These are phyloP conservation scores for Entamoeba dispar DNA, from an alignment of 208 protist species.

Conservation along the genomic window DNA sequence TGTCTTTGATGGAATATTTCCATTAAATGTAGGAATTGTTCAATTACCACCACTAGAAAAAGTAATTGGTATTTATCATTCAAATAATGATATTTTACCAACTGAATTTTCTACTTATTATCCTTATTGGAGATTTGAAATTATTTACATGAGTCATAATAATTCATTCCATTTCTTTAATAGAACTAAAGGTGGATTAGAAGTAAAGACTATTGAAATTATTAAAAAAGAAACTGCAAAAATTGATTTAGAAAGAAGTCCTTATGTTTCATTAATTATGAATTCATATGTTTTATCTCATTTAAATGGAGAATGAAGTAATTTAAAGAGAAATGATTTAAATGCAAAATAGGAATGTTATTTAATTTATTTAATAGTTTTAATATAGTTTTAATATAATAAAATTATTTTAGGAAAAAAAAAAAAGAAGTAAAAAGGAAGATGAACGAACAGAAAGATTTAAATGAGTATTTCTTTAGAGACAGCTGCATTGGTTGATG, in stretches of 20 bases:
- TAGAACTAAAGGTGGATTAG: background rate
- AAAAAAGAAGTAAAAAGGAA: no score
- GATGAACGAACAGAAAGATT: no score
- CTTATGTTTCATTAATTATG: background rate
- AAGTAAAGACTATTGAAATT: background rate
- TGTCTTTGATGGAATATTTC: background rate
- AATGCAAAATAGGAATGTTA: no score
- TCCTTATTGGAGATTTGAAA: background rate
- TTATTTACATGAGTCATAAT: background rate
- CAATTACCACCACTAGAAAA: background rate
- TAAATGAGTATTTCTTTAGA: background rate
- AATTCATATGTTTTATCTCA: background rate
- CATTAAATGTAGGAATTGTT: background rate
- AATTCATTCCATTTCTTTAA: background rate
- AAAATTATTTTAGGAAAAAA: no score
- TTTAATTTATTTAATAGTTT: no score
- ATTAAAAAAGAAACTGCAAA: background rate
- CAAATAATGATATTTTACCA: background rate
- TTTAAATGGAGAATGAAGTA: background rate
- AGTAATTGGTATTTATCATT: background rate
- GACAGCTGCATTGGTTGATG: background rate
- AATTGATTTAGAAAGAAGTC: background rate
- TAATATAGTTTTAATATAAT: no score
- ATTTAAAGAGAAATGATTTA: no score
- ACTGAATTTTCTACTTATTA: background rate